Evolutionary conservation across 2,329 filamentous ascomycete genomes (phyloP).

Genomic region (Penicillium hordei): DNA sequence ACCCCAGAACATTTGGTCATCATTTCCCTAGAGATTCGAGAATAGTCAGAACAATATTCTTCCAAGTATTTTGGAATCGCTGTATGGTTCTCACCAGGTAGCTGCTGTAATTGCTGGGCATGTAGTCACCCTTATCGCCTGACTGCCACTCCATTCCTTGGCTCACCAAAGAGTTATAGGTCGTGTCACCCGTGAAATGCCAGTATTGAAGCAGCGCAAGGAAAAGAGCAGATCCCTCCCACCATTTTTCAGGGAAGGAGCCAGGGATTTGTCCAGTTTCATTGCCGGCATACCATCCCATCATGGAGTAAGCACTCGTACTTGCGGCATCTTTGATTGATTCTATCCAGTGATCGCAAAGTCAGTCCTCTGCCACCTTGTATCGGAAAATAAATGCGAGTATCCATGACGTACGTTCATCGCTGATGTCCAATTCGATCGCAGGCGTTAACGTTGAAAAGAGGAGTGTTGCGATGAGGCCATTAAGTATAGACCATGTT

Average conservation of each 20-base stretch:
- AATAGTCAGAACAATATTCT: neutral
- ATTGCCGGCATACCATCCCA: conserved; percentile 56
- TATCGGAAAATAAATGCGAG: neutral
- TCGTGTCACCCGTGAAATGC: conserved; percentile 64
- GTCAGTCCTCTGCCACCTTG: neutral
- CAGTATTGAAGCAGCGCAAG: conserved; percentile 69
- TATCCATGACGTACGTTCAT: conserved; percentile 18
- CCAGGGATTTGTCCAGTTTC: conserved; percentile 50
- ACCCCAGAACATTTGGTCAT: conserved; percentile 71
- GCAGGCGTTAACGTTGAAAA: conserved; percentile 12
- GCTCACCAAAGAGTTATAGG: conserved; percentile 61
- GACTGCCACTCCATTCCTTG: conserved; percentile 36
- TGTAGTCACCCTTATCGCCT: conserved; percentile 37
- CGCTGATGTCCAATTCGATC: conserved; percentile 25
- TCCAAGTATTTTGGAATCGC: neutral
- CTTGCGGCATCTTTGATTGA: conserved; percentile 48
- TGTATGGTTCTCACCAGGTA: conserved; percentile 23
- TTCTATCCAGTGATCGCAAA: conserved; percentile 22
- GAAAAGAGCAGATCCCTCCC: conserved; percentile 70
- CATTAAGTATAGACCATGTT: conserved; percentile 10
- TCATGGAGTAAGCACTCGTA: conserved; percentile 49
- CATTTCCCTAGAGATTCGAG: conserved; percentile 54
- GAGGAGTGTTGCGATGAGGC: conserved; percentile 4
- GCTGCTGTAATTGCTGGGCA: conserved; percentile 40
- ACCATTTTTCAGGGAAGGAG: conserved; percentile 70